Evolutionary conservation across 306 rosid genomes (phyloP).

Genomic region (Hippophae rhamnoides): DNA sequence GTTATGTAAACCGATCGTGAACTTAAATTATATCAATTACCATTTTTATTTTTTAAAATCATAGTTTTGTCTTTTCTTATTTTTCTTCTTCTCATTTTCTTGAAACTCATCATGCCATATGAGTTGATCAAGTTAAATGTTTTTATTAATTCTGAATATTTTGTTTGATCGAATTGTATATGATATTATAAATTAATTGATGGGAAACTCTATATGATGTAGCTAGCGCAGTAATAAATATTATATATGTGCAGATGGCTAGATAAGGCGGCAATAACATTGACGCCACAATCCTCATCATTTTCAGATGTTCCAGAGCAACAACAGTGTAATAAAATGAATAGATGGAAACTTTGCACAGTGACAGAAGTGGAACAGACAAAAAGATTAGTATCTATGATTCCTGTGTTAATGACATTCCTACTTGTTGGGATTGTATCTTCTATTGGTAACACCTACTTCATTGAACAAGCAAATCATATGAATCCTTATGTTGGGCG

Average conservation of each 20-base stretch:
- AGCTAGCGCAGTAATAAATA: background rate
- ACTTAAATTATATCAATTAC: too few relatives aligned
- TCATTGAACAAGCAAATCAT: slow-evolving; percentile 18
- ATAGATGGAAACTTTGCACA: slow-evolving; percentile 22
- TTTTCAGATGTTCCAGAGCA: background rate
- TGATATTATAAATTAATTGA: too few relatives aligned
- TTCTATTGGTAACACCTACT: slow-evolving; percentile 19
- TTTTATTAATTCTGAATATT: too few relatives aligned
- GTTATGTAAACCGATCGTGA: too few relatives aligned
- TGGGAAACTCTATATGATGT: background rate
- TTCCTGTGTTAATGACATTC: slow-evolving; percentile 15
- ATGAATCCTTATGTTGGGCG: slow-evolving; percentile 22
- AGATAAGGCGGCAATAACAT: slow-evolving; percentile 27
- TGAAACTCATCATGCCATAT: too few relatives aligned
- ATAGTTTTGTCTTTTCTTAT: too few relatives aligned
- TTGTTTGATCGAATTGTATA: too few relatives aligned
- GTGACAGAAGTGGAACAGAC: slow-evolving; percentile 30
- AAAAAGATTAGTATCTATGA: slow-evolving; percentile 8
- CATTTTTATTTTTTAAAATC: too few relatives aligned
- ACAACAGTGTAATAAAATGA: slow-evolving; percentile 1
- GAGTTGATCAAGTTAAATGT: too few relatives aligned
- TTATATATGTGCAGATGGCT: slow-evolving; percentile 15
- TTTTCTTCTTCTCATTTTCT: too few relatives aligned
- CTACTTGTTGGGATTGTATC: slow-evolving; percentile 14
- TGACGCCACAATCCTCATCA: background rate